Percentiles rank a stretch among this genome's conserved stretches.
Evolutionary conservation across 129 eudicot genomes (phyloP).

Genomic region (Scalesia atractyloides): DNA sequence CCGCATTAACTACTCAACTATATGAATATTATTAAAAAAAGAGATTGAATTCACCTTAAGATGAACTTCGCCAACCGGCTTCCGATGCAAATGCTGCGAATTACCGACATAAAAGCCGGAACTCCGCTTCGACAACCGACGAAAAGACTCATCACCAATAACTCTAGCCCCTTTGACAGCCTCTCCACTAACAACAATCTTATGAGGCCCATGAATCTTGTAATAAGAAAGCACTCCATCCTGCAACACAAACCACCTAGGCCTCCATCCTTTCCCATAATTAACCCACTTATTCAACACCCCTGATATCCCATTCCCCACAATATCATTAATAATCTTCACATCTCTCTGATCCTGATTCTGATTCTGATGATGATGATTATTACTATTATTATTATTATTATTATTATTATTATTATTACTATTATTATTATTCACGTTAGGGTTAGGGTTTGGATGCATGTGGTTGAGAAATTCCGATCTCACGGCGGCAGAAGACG

Average conservation of each 20-base stretch:
- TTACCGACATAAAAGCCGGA: background rate
- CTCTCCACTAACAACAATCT: constrained; percentile 57
- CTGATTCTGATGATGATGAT: no score
- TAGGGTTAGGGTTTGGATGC: background rate
- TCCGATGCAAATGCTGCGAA: constrained; percentile 30
- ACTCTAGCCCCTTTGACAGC: constrained; percentile 70
- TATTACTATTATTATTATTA: no score
- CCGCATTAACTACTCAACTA: no score
- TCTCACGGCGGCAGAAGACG: constrained; percentile 33
- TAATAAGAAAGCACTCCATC: constrained; percentile 91
- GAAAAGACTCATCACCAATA: constrained; percentile 79
- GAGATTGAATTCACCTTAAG: constrained; percentile 57
- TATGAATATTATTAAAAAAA: background rate
- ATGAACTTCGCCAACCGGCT: constrained; percentile 91
- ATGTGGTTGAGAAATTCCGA: constrained; percentile 16
- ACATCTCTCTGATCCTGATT: constrained; percentile 42
- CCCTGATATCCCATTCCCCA: constrained; percentile 79
- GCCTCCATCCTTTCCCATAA: constrained; percentile 96
- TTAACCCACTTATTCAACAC: constrained; percentile 87
- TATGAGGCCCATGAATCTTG: constrained; percentile 91
- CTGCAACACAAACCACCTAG: constrained; percentile 87
- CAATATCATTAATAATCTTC: constrained; percentile 65
- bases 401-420: no score
- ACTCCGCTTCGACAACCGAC: constrained; percentile 42
- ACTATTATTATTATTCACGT: background rate